Base-by-base conservation (phyloP, 2,329 filamentous ascomycete species). In the Juglanconis juglandina region DNA sequence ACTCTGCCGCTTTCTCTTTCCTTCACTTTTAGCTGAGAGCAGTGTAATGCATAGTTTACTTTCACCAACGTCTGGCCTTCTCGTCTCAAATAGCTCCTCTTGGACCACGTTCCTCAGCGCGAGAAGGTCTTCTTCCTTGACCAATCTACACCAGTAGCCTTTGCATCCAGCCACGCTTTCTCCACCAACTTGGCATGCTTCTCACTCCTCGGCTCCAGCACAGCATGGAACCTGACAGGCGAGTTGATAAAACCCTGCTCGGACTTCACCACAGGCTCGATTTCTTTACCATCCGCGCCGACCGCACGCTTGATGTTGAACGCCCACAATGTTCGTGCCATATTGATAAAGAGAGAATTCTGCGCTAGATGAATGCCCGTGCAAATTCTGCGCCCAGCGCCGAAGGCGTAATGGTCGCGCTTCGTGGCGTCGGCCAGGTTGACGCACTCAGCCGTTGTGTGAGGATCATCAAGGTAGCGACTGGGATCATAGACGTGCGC, bases 321-420 rank as follows among this genome's bases (percentile, higher is more conserved):
- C 0, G 71, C 76, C 75, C 78, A 80, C 9, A 81, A 69, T 17
- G 81, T 64, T 33, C 78, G 70, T 34, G 75, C 77, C 54, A 81
- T 70, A 1, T 73, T 77, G 64, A 81, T 71, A 68, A 76, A 79
- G 1, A 77, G 76, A 1, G 51, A 53, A 24, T 76, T 73, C 65
- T 81, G 78, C 4, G 77, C 76, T 5, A 82, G 71, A 58, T 81
- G 77, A 7, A 78, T 76, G 0, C 79, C 78, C 3, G 75, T 75
- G 63, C 78, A 80, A 17, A 80, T 73, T 5, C 78, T 73, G 2
- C 78, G 70, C 3, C 78, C 78, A 32, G 71, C 72, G 2, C 77
- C 78, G 63, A 77, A 80, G 1, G 70, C 70, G 62, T 76, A 80
- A 61, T 79, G 77, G 62, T 75, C 72, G 11, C 72, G 68, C 7